Conservation (phyloP, 163 green algal genomes). For the Prototheca cutis region DNA sequence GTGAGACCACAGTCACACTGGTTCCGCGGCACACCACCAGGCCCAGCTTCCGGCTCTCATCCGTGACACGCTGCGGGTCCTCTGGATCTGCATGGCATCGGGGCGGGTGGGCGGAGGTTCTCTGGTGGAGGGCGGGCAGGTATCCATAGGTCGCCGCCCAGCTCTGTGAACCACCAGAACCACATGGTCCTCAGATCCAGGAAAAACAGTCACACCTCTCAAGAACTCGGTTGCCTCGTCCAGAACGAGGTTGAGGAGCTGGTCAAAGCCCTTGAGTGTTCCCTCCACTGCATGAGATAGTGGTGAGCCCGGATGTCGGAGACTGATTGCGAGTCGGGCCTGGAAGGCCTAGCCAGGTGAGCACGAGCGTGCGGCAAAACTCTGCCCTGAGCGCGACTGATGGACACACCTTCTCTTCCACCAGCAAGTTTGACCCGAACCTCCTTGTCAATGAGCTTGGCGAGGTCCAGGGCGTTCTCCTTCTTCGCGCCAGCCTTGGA, state of each 20-base stretch:
- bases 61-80: conserved; percentile 73
- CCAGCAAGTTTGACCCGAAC: conserved; percentile 93
- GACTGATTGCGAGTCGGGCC: too few relatives aligned
- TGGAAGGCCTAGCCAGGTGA: too few relatives aligned
- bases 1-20: conserved; percentile 84
- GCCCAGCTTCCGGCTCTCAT: conserved; percentile 72
- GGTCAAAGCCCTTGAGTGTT: conserved; percentile 92
- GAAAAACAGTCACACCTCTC: too few relatives aligned
- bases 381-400: too few relatives aligned
- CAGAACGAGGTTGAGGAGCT: conserved; percentile 94
- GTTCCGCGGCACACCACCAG: conserved; percentile 86
- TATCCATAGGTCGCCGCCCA: too few relatives aligned
- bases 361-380: too few relatives aligned
- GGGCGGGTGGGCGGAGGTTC: too few relatives aligned
- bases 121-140: too few relatives aligned
- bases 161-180: too few relatives aligned
- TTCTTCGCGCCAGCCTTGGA: conserved; percentile 43
- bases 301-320: too few relatives aligned
- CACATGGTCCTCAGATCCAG: too few relatives aligned
- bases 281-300: neutral
- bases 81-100: conserved; percentile 83
- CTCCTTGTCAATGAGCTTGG: conserved; percentile 89
- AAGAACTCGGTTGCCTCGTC: conserved; percentile 88
- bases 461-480: conserved; percentile 89
- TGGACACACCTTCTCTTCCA: conserved; percentile 82